Base-by-base conservation (phyloP, 805 yeast species). In the Phaffomyces thermotolerans region DNA sequence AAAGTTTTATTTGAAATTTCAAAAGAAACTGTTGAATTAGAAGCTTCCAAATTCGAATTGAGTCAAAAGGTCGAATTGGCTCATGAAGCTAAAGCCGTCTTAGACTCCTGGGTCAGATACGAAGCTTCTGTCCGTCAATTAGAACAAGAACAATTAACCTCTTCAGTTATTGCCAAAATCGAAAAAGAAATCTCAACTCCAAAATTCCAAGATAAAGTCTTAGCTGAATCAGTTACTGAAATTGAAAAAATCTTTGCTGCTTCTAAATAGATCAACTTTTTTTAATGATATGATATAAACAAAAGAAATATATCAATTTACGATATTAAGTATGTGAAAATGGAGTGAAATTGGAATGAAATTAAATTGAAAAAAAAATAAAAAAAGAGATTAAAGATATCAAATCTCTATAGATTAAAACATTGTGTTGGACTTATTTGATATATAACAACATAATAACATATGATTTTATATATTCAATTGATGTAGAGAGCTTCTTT, bases 21-120 rank as follows among this genome's bases (percentile, higher is more conserved):
- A 50, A 90, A 88, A 76, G 96, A 93, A 74, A 91, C 99, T 51
- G 96, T 95, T 56, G 78, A 84, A 72, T 78, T 90, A 62, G 99
- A 93, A 78, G 95, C 96, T 52, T 79, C 88, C 71, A 80, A 91
- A 45, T 93, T 90, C 63, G 95, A 86, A 73, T 79, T 87, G 67
- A 84, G 89, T 75, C 99, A 93, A 76, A 70, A 81, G 64, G 89
- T 87, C 54, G 89, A 81, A 51, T 78, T 89, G 55, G 91, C 95
- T 46, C 58, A 73, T 51, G 96, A 89, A 76, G 98, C 98, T 62
- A 89, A 85, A 75, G 72, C 93, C 46, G 95, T 91, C 49, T 80
- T 93, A 65, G 99, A 93, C 72, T 88, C 98, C 14, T 93, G 99
- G 99, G 97, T 90, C 59, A 87, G 98, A 79, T 86, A 85, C 71